Evolutionary conservation across 805 yeast genomes (phyloP).

Genomic region (Metschnikowia drakensbergensis): DNA sequence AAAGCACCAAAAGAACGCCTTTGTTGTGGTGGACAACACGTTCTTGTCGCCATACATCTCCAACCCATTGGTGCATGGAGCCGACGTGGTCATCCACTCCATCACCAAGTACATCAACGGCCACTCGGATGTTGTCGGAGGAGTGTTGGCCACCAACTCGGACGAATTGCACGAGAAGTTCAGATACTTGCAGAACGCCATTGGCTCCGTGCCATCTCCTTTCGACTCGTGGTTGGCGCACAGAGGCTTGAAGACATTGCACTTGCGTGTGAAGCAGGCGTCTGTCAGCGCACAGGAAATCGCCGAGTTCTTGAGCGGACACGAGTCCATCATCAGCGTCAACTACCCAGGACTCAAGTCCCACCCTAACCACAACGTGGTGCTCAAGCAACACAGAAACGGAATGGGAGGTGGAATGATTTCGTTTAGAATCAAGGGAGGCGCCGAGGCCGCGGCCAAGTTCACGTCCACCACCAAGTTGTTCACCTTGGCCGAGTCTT

Average conservation of each 20-base stretch:
- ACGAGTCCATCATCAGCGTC: constrained; percentile 57
- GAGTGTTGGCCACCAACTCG: constrained; percentile 69
- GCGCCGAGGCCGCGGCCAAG: constrained; percentile 67
- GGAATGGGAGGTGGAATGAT: constrained; percentile 91
- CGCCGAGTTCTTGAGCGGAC: constrained; percentile 56
- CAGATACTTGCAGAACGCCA: constrained; percentile 79
- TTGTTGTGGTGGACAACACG: constrained; percentile 81
- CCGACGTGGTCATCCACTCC: constrained; percentile 83
- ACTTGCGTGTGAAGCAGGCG: constrained; percentile 72
- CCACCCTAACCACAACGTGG: constrained; percentile 61
- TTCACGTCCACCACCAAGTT: constrained; percentile 71
- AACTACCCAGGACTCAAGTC: constrained; percentile 80
- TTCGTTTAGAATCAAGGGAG: constrained; percentile 82
- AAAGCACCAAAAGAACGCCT: constrained; percentile 48
- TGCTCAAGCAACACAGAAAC: constrained; percentile 71
- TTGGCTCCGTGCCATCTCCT: constrained; percentile 87
- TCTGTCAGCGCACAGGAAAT: constrained; percentile 61
- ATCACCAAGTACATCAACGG: constrained; percentile 91
- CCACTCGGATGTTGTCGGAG: constrained; percentile 88
- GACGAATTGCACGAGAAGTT: constrained; percentile 57
- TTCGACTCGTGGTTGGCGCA: constrained; percentile 92
- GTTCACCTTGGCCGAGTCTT: constrained; percentile 84
- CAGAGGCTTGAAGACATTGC: constrained; percentile 85
- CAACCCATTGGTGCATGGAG: constrained; percentile 79
- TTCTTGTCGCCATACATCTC: constrained; percentile 84